phyloP scores from a whole-genome alignment of 768 basidiomycete species.

The Lactarius sanguifluus region DNA sequence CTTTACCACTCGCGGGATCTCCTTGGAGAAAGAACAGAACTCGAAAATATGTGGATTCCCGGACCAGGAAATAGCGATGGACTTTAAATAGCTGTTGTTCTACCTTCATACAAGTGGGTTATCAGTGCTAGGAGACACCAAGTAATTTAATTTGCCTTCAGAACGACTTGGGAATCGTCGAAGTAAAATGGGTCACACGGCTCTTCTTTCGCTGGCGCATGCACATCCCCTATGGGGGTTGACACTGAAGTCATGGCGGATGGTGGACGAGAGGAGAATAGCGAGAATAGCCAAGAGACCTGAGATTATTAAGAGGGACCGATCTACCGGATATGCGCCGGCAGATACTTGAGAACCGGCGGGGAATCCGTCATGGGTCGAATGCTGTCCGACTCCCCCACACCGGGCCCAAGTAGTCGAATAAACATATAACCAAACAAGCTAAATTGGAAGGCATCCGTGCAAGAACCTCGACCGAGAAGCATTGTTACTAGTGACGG shows the following conservation, averaged over 20 bases:
- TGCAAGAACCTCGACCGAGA: no score
- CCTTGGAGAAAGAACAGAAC: slow-evolving; percentile 27
- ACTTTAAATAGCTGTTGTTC: slow-evolving; percentile 25
- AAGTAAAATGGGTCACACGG: slow-evolving; percentile 3
- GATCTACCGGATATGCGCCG: no score
- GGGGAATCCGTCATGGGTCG: no score
- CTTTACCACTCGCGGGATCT: slow-evolving; percentile 23
- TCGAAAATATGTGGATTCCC: slow-evolving; percentile 28
- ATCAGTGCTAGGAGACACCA: no score
- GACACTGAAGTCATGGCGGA: not conserved
- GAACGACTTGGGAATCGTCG: not conserved
- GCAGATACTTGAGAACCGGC: no score
- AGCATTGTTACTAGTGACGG: no score
- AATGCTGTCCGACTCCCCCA: no score
- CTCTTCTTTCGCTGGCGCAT: no score
- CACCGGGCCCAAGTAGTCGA: no score
- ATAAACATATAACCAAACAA: no score
- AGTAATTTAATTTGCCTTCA: not conserved
- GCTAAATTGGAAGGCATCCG: no score
- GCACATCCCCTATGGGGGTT: not conserved
- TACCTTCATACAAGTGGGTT: slow-evolving; percentile 11
- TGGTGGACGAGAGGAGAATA: not conserved
- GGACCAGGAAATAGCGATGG: slow-evolving; percentile 27
- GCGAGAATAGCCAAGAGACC: not conserved
- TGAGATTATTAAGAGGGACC: not conserved